Percentiles rank a stretch among this genome's conserved stretches.
Conservation (phyloP, 305 asterid species). For the Salvia sclarea region DNA sequence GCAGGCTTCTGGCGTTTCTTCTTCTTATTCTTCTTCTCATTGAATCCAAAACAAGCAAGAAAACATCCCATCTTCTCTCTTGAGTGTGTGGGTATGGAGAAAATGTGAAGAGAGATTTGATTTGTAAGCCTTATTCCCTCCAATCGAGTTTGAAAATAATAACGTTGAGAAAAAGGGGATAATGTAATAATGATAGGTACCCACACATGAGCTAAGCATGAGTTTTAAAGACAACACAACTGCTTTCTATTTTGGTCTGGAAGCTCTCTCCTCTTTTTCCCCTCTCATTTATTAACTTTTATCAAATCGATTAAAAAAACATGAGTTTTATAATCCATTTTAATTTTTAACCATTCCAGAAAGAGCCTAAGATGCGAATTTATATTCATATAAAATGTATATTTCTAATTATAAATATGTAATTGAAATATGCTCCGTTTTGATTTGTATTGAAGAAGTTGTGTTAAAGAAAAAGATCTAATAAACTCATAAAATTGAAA, state of each 20-base stretch:
- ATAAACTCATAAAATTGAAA: too few relatives aligned
- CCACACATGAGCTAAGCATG: slow-evolving; percentile 27
- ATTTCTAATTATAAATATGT: too few relatives aligned
- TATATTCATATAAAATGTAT: too few relatives aligned
- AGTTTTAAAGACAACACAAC: slow-evolving; percentile 26
- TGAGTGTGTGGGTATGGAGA: background rate
- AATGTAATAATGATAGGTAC: slow-evolving; percentile 41
- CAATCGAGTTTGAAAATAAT: slow-evolving; percentile 52
- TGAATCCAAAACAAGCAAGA: slow-evolving; percentile 67
- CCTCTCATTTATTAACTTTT: background rate
- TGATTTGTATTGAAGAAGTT: too few relatives aligned
- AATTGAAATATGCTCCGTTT: too few relatives aligned
- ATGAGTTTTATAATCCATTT: too few relatives aligned
- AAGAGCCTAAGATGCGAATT: too few relatives aligned
- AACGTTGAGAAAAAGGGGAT: slow-evolving; percentile 43
- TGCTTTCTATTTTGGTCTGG: background rate
- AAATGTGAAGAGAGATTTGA: slow-evolving; percentile 12
- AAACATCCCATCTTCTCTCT: slow-evolving; percentile 58
- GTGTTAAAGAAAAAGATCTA: too few relatives aligned
- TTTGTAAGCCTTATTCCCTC: slow-evolving; percentile 32
- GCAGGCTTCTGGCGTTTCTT: slow-evolving; percentile 38
- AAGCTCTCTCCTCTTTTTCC: background rate
- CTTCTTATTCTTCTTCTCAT: slow-evolving; percentile 35
- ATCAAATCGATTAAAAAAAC: too few relatives aligned
- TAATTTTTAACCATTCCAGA: too few relatives aligned